These are phyloP conservation scores for Chrysoporthe puriensis DNA, from an alignment of 2,329 filamentous ascomycete genomes.

Conservation along the genomic window DNA sequence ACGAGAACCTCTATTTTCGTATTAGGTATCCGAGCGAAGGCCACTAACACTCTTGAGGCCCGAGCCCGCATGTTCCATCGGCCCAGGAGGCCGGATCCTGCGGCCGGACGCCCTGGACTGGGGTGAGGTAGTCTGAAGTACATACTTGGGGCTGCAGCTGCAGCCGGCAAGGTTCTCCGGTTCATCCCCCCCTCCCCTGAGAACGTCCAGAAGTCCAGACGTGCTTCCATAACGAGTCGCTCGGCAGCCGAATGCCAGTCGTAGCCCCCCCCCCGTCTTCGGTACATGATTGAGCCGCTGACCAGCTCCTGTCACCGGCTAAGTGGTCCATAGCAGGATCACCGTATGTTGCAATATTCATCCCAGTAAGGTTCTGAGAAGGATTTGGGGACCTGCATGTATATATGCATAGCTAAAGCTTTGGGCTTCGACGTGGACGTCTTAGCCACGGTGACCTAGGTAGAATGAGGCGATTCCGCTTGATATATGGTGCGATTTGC, in stretches of 20 bases:
- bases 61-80: slow-evolving; percentile 10
- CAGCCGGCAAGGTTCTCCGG: slow-evolving; percentile 12
- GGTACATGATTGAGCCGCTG: neutral
- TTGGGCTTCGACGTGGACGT: neutral
- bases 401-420: neutral
- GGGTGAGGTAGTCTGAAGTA: slow-evolving; percentile 5
- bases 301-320: slow-evolving; percentile 2
- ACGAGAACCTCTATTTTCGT: neutral
- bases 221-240: neutral
- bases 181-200: neutral
- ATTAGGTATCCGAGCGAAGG: neutral
- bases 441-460: slow-evolving; percentile 1
- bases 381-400: slow-evolving; percentile 17
- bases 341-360: neutral
- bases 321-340: slow-evolving; percentile 4
- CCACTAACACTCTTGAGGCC: neutral
- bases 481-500: slow-evolving; percentile 11
- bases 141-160: slow-evolving; percentile 10
- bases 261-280: neutral
- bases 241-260: slow-evolving; percentile 22
- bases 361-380: slow-evolving; percentile 9
- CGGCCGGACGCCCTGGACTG: neutral
- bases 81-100: slow-evolving; percentile 13
- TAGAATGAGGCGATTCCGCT: slow-evolving; percentile 11
- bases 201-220: neutral